phyloP scores from a whole-genome alignment of 768 basidiomycete genomes.

The Pulveroboletus ravenelii region DNA sequence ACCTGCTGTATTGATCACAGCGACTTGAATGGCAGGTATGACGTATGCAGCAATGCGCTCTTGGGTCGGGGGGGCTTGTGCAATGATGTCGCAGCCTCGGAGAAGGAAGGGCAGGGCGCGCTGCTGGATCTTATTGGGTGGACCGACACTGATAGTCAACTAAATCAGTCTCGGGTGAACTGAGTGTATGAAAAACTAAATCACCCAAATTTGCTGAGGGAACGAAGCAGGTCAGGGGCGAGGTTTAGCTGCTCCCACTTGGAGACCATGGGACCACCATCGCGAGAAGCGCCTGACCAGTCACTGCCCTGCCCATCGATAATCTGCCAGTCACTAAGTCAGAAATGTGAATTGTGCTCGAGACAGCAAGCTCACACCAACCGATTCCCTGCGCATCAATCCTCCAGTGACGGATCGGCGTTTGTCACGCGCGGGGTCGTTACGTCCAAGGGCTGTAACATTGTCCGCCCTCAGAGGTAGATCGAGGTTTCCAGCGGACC shows the following conservation, averaged over 20 bases:
- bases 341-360: slow-evolving; percentile 7
- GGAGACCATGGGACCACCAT: slow-evolving; percentile 75
- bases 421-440: slow-evolving; percentile 52
- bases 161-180: slow-evolving; percentile 14
- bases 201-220: slow-evolving; percentile 91
- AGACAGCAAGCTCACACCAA: slow-evolving; percentile 48
- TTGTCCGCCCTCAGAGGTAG: slow-evolving; percentile 56
- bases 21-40: slow-evolving; percentile 84
- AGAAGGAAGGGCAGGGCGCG: slow-evolving; percentile 93
- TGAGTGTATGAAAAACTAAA: slow-evolving; percentile 24
- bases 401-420: slow-evolving; percentile 65
- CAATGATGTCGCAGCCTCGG: slow-evolving; percentile 93
- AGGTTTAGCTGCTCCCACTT: slow-evolving; percentile 95
- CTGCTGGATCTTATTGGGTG: slow-evolving; percentile 98
- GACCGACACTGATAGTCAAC: slow-evolving; percentile 67
- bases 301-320: slow-evolving; percentile 53
- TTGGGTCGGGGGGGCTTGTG: slow-evolving; percentile 97
- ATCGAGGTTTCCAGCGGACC: slow-evolving; percentile 80
- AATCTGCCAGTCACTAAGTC: slow-evolving; percentile 36
- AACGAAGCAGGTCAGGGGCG: slow-evolving; percentile 81
- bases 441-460: slow-evolving; percentile 33
- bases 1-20: slow-evolving; percentile 56
- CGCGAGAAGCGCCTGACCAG: slow-evolving; percentile 55
- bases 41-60: slow-evolving; percentile 98
- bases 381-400: slow-evolving; percentile 69